Percentiles rank a stretch among this genome's conserved stretches.
Conservation (phyloP, 306 rosid genomes). For the Leucaena leucocephala region DNA sequence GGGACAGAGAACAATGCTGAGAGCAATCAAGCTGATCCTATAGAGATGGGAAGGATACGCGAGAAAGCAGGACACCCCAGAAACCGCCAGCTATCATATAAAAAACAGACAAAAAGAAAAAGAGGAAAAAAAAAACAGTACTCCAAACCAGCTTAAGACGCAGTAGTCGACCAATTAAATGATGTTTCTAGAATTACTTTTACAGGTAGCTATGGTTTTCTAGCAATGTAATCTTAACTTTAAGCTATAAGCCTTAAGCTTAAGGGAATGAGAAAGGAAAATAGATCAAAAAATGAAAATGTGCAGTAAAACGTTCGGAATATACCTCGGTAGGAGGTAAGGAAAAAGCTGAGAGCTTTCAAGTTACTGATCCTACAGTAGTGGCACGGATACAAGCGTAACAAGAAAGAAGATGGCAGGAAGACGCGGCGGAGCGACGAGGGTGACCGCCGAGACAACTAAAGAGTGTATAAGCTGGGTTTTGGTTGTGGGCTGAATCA, state of each 20-base stretch:
- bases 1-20: slow-evolving; percentile 1
- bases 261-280: background rate
- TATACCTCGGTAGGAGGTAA: slow-evolving; percentile 27
- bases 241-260: background rate
- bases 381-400: background rate
- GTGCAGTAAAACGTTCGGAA: slow-evolving; percentile 1
- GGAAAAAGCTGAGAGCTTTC: slow-evolving; percentile 9
- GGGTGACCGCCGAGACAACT: background rate
- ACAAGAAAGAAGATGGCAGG: background rate
- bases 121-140: background rate
- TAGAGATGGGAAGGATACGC: background rate
- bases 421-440: slow-evolving; percentile 38
- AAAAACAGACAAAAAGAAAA: background rate
- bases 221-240: slow-evolving; percentile 8
- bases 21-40: background rate
- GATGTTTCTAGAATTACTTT: slow-evolving; percentile 11
- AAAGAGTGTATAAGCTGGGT: background rate
- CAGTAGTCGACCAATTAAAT: slow-evolving; percentile 5
- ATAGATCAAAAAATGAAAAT: slow-evolving; percentile 13
- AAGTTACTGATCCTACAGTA: background rate
- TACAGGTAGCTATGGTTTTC: background rate
- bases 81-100: slow-evolving; percentile 12
- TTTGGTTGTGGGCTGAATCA: background rate
- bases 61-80: background rate
- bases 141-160: slow-evolving; percentile 31